Evolutionary conservation across 345 rosid genomes (phyloP), one percentile per base, ranked within the genome.

Genomic region (Eucalyptus tenuipes): DNA sequence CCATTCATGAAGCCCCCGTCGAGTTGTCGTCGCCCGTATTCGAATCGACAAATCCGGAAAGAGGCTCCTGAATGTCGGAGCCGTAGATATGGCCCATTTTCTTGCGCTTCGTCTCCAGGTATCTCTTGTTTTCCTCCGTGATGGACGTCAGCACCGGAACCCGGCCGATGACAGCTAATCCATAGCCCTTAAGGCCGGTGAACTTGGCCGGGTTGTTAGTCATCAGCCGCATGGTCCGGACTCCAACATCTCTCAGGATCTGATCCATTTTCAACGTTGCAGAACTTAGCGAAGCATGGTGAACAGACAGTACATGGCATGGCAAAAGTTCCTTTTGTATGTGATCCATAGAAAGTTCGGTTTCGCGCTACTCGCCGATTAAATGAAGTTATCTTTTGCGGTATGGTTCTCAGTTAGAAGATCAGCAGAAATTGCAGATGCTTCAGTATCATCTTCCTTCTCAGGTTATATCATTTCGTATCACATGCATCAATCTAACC

Each of bases 141-240:
- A 95, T 92, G 53, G 96, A 92, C 48, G 99, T 97, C 93, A 96
- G 91, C 49, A 96, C 93, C 10, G 99, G 97, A 80, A 96, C 97
- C 88, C 99, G 89, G 18, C 97, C 97, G 9, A 95, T 90, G n/a
- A 95, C 98, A 8, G 99, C 97, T 85, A 96, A 91, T 47, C 98
- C 98, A 14, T 95, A 95, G 50, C 98, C 98, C 88, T 94, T 97
- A 92, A 96, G 91, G 8, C 99, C 99, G 0, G 92, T 91, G 94
- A 96, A 97, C 93, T 97, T 97, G 37, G 99, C 96, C 1, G 99
- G 99, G 64, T 97, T 97, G 92, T 96, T 97, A 3, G 99, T 97
- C 98, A 97, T 96, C 88, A 96, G 94, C 27, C 96, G 90, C 99
- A 97, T 95, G 4, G 99, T 95, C 88, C 92, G 91, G 52, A 96